These are phyloP conservation scores for Triticum urartu DNA, from an alignment of 176 grass and related monocot species.

Conservation along the genomic window DNA sequence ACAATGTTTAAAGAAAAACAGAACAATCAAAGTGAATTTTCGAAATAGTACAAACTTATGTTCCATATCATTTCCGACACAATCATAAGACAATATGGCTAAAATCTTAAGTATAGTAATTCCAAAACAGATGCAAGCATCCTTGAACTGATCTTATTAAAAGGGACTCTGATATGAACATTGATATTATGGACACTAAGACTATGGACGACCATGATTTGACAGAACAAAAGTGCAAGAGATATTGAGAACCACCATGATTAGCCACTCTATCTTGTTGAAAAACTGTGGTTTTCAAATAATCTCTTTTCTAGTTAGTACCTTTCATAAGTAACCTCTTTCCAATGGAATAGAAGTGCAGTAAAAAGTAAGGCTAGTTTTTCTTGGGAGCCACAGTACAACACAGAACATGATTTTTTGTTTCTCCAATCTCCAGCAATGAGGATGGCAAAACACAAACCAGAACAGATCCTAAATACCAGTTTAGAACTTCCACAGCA, in stretches of 20 bases:
- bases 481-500: neutral
- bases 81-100: no score
- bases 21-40: neutral
- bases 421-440: neutral
- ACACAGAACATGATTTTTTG: neutral
- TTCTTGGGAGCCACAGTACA: slow-evolving; percentile 27
- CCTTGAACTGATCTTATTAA: no score
- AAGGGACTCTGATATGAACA: neutral
- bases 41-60: neutral
- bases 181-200: slow-evolving; percentile 8
- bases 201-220: slow-evolving; percentile 13
- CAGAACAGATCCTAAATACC: neutral
- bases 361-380: slow-evolving; percentile 33
- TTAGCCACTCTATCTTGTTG: slow-evolving; percentile 8
- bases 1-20: neutral
- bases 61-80: no score
- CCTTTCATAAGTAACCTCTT: slow-evolving; percentile 11
- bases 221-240: neutral
- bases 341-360: slow-evolving; percentile 10
- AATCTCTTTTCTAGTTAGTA: slow-evolving; percentile 12
- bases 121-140: no score
- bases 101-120: no score
- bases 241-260: neutral
- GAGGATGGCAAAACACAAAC: neutral
- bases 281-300: neutral